Percentiles rank a stretch among this genome's conserved stretches.
phyloP scores from a whole-genome alignment of 768 basidiomycete species.

The Leucocoprinus sp. region DNA sequence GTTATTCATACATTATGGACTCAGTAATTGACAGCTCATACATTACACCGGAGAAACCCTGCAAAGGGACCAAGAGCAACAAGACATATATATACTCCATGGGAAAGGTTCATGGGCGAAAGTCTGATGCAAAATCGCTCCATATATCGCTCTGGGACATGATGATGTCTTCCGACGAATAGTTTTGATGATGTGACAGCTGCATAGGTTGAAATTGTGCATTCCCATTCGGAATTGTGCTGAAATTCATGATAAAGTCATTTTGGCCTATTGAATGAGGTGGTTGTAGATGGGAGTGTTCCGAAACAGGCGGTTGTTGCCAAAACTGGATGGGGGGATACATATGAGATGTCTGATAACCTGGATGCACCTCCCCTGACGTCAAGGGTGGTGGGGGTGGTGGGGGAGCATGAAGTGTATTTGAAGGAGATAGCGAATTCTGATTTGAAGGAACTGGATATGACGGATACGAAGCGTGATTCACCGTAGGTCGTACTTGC shows the following conservation, averaged over 20 bases:
- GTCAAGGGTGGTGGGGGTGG: neutral
- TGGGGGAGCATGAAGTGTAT: neutral
- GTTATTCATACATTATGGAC: neutral
- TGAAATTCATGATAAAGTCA: neutral
- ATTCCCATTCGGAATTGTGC: neutral
- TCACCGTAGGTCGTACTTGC: neutral
- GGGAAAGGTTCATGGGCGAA: conserved; percentile 13
- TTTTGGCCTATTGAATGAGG: neutral
- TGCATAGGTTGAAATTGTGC: neutral
- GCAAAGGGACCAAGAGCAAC: neutral
- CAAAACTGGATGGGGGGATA: neutral
- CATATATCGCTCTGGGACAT: conserved; percentile 30
- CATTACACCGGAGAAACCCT: neutral
- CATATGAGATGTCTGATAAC: neutral
- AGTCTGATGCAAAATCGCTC: conserved; percentile 27
- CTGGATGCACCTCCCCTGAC: neutral
- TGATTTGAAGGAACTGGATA: conserved; percentile 6
- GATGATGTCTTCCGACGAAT: neutral
- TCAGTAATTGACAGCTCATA: neutral
- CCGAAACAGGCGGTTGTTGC: too few relatives aligned
- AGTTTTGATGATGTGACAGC: neutral
- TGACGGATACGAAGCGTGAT: neutral
- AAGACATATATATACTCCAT: neutral
- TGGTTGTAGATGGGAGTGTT: conserved; percentile 7
- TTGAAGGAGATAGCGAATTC: neutral